Base-by-base conservation (phyloP, 2,329 filamentous ascomycete genomes). In the Cladosporium halotolerans region DNA sequence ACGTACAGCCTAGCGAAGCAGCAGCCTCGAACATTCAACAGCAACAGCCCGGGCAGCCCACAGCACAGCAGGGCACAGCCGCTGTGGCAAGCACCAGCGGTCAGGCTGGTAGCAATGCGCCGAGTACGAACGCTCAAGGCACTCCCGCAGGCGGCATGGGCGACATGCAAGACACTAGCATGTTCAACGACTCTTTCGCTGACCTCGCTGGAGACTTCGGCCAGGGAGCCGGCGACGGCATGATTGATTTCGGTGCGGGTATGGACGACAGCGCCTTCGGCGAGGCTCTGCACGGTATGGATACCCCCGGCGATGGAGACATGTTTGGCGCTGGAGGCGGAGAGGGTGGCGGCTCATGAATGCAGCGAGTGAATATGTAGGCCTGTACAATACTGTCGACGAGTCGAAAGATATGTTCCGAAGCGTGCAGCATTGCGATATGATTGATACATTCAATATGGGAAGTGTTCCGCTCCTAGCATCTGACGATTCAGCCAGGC, bases 241-340 rank as follows among this genome's bases (percentile, higher is more conserved):
- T 72, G 48, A 67, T 68, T 14, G 76, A 76, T 52, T 68, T 68
- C 46, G 67, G 60, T 3, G 23, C 23, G 23, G 23, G 23, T 28
- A 28, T 28, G 23, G 63, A 89, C 44, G 86, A 90, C 63, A 89
- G 85, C 34, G 88, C 87, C 1, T 93, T 93, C 72, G 88, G 87
- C 2, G 87, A 93, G 62, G 88, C 88, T 0, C 89, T 92, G 70
- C 86, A 90, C 58, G 75, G 74, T 13, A 76, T 76, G 44, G 75
- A 79, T 57, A 51, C 48, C 9, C 48, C 48, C 42, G 51, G 45
- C 6, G 51, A 41, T 13, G 45, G 42, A 3, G 51, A 53, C 31
- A 53, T 53, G 51, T 53, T 53, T 9, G 53, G 42, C 16, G n/a
- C 52, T 45, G 54, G 55, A 13, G 56, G 45, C 28, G 41, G 32